A percentile compares a stretch with the other conserved stretches of the same genome.
phyloP scores from a whole-genome alignment of 352 stramenopile genomes.

The Globisporangium spiculum region DNA sequence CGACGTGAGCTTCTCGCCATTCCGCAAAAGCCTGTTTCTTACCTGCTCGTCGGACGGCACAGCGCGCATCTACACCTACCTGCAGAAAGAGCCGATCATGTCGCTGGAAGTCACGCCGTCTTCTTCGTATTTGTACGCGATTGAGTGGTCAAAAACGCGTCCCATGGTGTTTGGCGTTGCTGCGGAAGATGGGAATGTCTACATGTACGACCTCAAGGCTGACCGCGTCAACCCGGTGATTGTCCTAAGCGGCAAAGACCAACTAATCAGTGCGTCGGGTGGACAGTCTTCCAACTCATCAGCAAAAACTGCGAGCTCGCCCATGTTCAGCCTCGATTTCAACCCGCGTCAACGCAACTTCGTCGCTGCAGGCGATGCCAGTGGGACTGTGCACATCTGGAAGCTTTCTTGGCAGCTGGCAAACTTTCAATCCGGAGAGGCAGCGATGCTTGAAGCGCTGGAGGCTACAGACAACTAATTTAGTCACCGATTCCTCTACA shows the following conservation, averaged over 20 bases:
- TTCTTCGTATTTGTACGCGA: constrained; percentile 67
- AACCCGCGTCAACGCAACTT: constrained; percentile 85
- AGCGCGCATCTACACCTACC: constrained; percentile 68
- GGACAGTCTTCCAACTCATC: neutral
- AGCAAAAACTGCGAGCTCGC: constrained; percentile 11
- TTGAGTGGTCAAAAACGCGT: constrained; percentile 72
- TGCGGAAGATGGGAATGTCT: constrained; percentile 67
- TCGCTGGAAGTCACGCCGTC: constrained; percentile 65
- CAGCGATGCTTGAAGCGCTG: constrained; percentile 46
- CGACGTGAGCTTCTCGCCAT: constrained; percentile 78
- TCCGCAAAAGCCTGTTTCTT: constrained; percentile 79
- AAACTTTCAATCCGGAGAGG: constrained; percentile 73
- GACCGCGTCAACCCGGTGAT: constrained; percentile 44
- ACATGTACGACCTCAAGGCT: constrained; percentile 72
- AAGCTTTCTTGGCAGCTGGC: constrained; percentile 82
- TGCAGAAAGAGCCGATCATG: constrained; percentile 59
- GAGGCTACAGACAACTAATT: constrained; percentile 18
- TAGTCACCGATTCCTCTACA: neutral
- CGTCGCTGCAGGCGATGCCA: constrained; percentile 63
- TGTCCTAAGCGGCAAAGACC: constrained; percentile 40
- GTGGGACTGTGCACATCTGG: constrained; percentile 72
- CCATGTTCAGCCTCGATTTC: constrained; percentile 70
- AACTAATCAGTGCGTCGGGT: constrained; percentile 1
- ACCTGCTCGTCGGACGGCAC: constrained; percentile 78
- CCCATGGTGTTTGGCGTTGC: constrained; percentile 73